phyloP scores from a whole-genome alignment of 2,329 filamentous ascomycete genomes.

The Parafenestella ontariensis region DNA sequence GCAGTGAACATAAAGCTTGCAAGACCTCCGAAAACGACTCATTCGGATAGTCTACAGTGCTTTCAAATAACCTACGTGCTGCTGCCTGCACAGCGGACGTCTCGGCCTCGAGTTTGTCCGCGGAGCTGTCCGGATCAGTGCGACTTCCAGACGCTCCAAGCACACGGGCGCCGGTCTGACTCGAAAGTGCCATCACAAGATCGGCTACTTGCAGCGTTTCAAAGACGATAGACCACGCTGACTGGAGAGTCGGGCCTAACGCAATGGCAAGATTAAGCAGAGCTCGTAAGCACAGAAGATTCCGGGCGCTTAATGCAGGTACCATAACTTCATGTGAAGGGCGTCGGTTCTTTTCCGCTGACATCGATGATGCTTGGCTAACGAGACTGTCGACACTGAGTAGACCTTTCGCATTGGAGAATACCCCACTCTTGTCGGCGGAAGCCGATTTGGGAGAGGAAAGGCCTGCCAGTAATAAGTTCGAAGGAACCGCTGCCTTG shows the following conservation, averaged over 20 bases:
- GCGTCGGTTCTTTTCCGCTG: constrained; percentile 65
- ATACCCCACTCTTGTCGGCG: constrained; percentile 64
- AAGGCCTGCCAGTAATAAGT: constrained; percentile 58
- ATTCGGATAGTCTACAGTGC: constrained; percentile 88
- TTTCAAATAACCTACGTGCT: constrained; percentile 85
- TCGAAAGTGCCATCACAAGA: constrained; percentile 71
- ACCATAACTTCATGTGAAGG: constrained; percentile 58
- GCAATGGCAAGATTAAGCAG: constrained; percentile 96
- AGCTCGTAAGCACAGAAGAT: constrained; percentile 87
- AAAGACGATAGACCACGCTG: constrained; percentile 88
- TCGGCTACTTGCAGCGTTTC: constrained; percentile 94
- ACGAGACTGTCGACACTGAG: constrained; percentile 76
- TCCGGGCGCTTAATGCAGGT: constrained; percentile 78
- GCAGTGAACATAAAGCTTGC: constrained; percentile 73
- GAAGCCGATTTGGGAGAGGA: constrained; percentile 49
- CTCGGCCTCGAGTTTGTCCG: constrained; percentile 70
- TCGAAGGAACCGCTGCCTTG: constrained; percentile 89
- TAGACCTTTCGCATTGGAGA: constrained; percentile 74
- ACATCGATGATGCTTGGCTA: constrained; percentile 61
- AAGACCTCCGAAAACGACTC: constrained; percentile 80
- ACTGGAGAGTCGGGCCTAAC: constrained; percentile 82
- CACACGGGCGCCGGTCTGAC: constrained; percentile 27
- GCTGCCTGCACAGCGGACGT: constrained; percentile 89
- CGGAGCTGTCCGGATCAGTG: constrained; percentile 29
- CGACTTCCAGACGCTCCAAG: constrained; percentile 20